Percentiles rank a stretch among this genome's conserved stretches.
Conservation (phyloP, 2,329 filamentous ascomycete genomes). For the Blastomyces gilchristii region DNA sequence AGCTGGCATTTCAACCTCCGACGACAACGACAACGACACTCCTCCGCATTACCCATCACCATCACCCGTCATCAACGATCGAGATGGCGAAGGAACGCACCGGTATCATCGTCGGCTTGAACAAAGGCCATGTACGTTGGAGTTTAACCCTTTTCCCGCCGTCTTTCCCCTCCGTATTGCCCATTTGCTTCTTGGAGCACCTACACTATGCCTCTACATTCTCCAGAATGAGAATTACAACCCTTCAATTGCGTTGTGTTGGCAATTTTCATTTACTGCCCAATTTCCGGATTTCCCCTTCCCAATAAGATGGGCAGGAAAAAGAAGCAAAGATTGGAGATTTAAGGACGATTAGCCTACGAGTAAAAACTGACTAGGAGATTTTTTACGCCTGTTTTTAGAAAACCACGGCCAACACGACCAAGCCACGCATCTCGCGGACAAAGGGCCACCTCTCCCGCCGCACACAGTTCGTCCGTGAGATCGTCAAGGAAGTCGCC, state of each 20-base stretch:
- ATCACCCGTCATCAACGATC: slow-evolving; percentile 27
- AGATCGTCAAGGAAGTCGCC: slow-evolving; percentile 97
- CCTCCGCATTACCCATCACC: slow-evolving; percentile 14
- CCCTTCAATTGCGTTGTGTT: neutral
- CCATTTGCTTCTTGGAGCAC: neutral
- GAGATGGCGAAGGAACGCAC: slow-evolving; percentile 43
- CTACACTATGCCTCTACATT: neutral
- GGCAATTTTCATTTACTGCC: neutral
- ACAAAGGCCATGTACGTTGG: slow-evolving; percentile 56
- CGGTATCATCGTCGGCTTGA: slow-evolving; percentile 51
- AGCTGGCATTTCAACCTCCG: slow-evolving; percentile 11
- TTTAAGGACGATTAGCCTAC: neutral
- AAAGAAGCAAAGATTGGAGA: neutral
- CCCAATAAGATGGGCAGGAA: neutral
- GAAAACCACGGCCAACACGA: slow-evolving; percentile 69
- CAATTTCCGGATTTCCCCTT: neutral
- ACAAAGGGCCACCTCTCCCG: slow-evolving; percentile 96
- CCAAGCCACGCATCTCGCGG: slow-evolving; percentile 69
- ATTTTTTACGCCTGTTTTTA: slow-evolving; percentile 38
- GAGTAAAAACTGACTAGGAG: slow-evolving; percentile 2
- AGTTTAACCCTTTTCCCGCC: neutral
- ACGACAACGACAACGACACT: slow-evolving; percentile 11
- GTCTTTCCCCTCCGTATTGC: slow-evolving; percentile 12
- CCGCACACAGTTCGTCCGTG: slow-evolving; percentile 91
- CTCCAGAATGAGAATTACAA: neutral